Percentiles rank a stretch among this genome's conserved stretches.
These are phyloP conservation scores for Articulospora tetracladia DNA, from an alignment of 495 filamentous ascomycete genomes.

Conservation along the genomic window DNA sequence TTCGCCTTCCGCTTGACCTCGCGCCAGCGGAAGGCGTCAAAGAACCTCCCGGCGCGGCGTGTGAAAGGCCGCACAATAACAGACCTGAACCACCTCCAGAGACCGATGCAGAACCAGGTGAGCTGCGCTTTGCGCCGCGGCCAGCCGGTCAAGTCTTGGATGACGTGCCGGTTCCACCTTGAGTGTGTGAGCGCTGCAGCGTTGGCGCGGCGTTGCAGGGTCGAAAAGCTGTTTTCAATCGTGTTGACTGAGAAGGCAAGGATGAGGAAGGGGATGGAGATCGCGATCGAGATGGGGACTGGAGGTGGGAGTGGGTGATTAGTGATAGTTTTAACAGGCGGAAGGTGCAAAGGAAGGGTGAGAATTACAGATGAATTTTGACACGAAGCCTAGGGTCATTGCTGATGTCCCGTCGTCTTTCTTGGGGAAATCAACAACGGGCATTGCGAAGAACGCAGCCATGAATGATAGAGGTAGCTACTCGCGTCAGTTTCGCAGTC, in stretches of 20 bases:
- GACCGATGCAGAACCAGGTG: not conserved
- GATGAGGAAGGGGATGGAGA: conserved; percentile 2
- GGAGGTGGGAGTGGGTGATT: too few relatives aligned
- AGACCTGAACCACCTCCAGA: not conserved
- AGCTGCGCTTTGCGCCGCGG: not conserved
- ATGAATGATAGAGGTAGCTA: conserved; percentile 1
- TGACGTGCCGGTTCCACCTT: not conserved
- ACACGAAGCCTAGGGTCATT: not conserved
- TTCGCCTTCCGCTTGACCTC: not conserved
- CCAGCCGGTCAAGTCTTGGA: not conserved
- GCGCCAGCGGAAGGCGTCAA: not conserved
- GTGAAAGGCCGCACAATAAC: not conserved
- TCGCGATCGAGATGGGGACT: not conserved
- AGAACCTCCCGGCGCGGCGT: too few relatives aligned
- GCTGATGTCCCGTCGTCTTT: not conserved
- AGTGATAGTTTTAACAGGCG: not conserved
- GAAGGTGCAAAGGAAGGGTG: too few relatives aligned
- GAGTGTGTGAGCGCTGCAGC: not conserved
- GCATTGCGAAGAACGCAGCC: conserved; percentile 2
- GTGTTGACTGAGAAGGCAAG: conserved; percentile 1
- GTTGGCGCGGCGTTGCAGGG: not conserved
- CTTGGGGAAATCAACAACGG: conserved; percentile 1
- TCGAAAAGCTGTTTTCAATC: not conserved
- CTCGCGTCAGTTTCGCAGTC: not conserved
- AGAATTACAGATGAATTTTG: not conserved